Percentiles rank a stretch among this genome's conserved stretches.
Evolutionary conservation across 1,284 basidiomycete species (phyloP).

Genomic region (Moesziomyces sp.): DNA sequence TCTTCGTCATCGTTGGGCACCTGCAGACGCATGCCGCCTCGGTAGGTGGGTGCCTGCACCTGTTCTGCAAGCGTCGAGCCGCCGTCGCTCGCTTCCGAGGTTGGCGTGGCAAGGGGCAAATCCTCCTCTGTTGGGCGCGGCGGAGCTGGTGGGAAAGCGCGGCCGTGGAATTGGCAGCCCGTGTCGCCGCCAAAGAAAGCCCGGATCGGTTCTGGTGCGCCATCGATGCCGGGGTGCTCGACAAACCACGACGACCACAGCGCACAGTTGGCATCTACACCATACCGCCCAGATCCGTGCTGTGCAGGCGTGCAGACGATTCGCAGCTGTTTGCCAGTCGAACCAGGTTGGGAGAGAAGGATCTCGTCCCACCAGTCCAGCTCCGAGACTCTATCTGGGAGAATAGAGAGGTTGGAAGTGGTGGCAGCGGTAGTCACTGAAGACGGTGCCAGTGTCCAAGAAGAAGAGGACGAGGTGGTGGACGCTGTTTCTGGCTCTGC

Average conservation of each 20-base stretch:
- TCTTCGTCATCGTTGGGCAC: slow-evolving; percentile 3
- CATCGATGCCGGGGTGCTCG: slow-evolving; percentile 18
- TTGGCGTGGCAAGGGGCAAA: slow-evolving; percentile 4
- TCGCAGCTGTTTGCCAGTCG: slow-evolving; percentile 5
- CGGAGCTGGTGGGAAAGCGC: slow-evolving; percentile 32
- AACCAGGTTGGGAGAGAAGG: slow-evolving; percentile 13
- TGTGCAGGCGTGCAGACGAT: slow-evolving; percentile 64
- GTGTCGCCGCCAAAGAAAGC: slow-evolving; percentile 65
- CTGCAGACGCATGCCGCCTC: slow-evolving; percentile 21
- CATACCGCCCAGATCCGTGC: slow-evolving; percentile 61
- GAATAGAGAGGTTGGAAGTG: slow-evolving; percentile 40
- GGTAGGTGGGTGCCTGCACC: slow-evolving; percentile 9
- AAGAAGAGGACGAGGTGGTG: slow-evolving; percentile 7
- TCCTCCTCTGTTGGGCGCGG: slow-evolving; percentile 13
- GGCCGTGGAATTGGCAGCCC: slow-evolving; percentile 59
- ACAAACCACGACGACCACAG: slow-evolving; percentile 63
- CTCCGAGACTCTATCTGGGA: slow-evolving; percentile 50
- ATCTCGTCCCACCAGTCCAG: slow-evolving; percentile 66
- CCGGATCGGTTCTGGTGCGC: slow-evolving; percentile 2
- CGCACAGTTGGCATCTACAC: slow-evolving; percentile 49
- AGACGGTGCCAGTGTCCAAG: slow-evolving; percentile 15
- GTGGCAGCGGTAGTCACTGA: slow-evolving; percentile 15
- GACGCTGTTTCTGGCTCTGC: slow-evolving; percentile 3
- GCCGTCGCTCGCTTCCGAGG: slow-evolving; percentile 14
- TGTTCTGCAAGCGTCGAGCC: slow-evolving; percentile 2